These are phyloP conservation scores for Wickerhamiella qilinensis DNA, from an alignment of 805 yeast genomes.

Conservation along the genomic window DNA sequence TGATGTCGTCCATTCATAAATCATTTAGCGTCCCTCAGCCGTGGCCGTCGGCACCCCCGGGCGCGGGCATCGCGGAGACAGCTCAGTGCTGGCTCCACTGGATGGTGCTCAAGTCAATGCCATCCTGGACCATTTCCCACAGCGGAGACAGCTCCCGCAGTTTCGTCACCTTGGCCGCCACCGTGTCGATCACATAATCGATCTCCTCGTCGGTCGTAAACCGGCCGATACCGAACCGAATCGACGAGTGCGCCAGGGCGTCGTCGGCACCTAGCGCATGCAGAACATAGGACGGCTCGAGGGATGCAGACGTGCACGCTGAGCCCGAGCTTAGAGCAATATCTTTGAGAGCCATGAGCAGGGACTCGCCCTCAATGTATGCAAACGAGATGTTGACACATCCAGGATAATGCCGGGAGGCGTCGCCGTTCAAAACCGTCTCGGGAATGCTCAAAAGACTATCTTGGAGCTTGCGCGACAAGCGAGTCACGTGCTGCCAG, in stretches of 20 bases:
- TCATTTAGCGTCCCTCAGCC: too few relatives aligned
- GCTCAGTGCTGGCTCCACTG: constrained; percentile 92
- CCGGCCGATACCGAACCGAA: constrained; percentile 92
- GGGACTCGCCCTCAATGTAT: constrained; percentile 93
- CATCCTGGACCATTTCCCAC: constrained; percentile 99
- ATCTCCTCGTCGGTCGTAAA: constrained; percentile 93
- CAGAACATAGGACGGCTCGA: constrained; percentile 92
- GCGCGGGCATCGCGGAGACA: too few relatives aligned
- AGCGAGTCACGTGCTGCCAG: constrained; percentile 44
- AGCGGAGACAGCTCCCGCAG: constrained; percentile 85
- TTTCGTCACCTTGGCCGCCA: constrained; percentile 75
- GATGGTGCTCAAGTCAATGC: constrained; percentile 81
- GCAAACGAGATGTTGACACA: constrained; percentile 96
- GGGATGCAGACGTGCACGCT: constrained; percentile 96
- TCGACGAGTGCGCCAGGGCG: constrained; percentile 95
- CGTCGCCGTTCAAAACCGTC: constrained; percentile 79
- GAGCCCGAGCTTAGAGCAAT: constrained; percentile 93
- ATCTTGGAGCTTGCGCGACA: constrained; percentile 56
- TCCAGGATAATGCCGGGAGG: constrained; percentile 62
- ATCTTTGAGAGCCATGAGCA: constrained; percentile 93
- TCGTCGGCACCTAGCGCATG: constrained; percentile 97
- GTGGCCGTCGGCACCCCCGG: too few relatives aligned
- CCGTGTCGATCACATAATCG: constrained; percentile 83
- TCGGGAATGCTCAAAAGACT: constrained; percentile 72
- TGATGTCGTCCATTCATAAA: too few relatives aligned